Percentiles rank a stretch among this genome's conserved stretches.
Conservation (phyloP, 176 grass and related monocot species). For the Neostapfia colusana region DNA sequence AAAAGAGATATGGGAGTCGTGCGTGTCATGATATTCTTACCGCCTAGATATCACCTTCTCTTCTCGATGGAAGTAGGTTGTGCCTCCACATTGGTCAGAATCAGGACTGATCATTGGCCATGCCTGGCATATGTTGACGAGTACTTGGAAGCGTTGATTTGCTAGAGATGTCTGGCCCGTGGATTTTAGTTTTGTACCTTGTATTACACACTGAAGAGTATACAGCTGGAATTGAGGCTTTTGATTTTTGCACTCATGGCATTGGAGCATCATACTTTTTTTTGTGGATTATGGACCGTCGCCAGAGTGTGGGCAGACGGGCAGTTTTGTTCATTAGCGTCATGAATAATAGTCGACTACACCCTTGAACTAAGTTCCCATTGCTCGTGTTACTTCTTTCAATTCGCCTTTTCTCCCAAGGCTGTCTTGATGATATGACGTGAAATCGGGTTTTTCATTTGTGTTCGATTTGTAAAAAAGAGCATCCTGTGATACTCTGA, state of each 20-base stretch:
- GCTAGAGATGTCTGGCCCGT: constrained; percentile 36
- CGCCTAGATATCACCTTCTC: constrained; percentile 90
- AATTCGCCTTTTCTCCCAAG: background rate
- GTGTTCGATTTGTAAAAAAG: background rate
- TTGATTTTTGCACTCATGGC: constrained; percentile 26
- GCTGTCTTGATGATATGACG: background rate
- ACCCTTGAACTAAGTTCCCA: background rate
- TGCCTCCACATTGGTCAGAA: constrained; percentile 75
- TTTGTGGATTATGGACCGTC: constrained; percentile 22
- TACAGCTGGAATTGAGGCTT: constrained; percentile 31
- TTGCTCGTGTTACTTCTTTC: background rate
- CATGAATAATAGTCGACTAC: constrained; percentile 29
- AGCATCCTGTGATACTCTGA: background rate
- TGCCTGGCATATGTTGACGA: constrained; percentile 95
- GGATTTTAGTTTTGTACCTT: constrained; percentile 47
- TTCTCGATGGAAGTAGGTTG: constrained; percentile 89
- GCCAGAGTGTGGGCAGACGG: background rate
- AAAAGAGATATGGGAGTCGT: constrained; percentile 69
- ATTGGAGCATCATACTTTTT: constrained; percentile 46
- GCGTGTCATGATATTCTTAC: constrained; percentile 79
- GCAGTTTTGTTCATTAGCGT: constrained; percentile 40
- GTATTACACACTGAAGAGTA: constrained; percentile 49
- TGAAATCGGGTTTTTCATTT: constrained; percentile 9
- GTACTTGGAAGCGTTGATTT: constrained; percentile 89
- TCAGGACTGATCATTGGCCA: constrained; percentile 97